These are phyloP conservation scores for Benincasa hispida DNA, from an alignment of 306 rosid genomes.

Conservation along the genomic window DNA sequence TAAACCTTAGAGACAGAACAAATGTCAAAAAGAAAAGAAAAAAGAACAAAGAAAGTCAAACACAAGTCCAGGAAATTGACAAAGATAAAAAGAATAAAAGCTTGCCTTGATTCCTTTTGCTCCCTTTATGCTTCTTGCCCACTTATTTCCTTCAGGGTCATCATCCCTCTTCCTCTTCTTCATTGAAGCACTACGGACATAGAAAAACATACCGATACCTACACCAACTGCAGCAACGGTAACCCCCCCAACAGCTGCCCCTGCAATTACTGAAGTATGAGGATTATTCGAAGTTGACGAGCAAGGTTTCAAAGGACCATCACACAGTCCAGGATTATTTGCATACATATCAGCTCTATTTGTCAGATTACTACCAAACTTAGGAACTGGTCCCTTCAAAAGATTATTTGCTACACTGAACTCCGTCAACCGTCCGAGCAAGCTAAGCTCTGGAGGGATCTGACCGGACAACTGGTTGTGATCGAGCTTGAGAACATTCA, in stretches of 20 bases:
- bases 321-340: conserved; percentile 65
- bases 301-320: conserved; percentile 15
- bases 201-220: conserved; percentile 44
- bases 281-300: conserved; percentile 7
- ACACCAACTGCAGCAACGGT: conserved; percentile 38
- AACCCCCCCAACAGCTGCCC: conserved; percentile 65
- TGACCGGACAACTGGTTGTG: conserved; percentile 42
- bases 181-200: conserved; percentile 38
- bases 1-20: not conserved
- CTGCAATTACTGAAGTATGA: conserved; percentile 48
- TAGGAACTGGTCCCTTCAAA: conserved; percentile 53
- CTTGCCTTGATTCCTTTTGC: conserved; percentile 68
- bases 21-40: not conserved
- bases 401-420: conserved; percentile 44
- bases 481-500: conserved; percentile 50
- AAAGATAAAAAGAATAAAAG: conserved; percentile 2
- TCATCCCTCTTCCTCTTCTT: conserved; percentile 69
- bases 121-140: conserved; percentile 81
- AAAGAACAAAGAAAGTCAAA: not conserved
- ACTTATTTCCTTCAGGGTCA: conserved; percentile 90
- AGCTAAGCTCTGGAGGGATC: conserved; percentile 32
- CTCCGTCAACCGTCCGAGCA: conserved; percentile 28
- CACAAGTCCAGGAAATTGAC: not conserved
- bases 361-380: fast-evolving
- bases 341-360: conserved; percentile 13